A percentile compares a stretch with the other conserved stretches of the same genome.
Conservation (phyloP, 768 basidiomycete species). For the Russula foetens region DNA sequence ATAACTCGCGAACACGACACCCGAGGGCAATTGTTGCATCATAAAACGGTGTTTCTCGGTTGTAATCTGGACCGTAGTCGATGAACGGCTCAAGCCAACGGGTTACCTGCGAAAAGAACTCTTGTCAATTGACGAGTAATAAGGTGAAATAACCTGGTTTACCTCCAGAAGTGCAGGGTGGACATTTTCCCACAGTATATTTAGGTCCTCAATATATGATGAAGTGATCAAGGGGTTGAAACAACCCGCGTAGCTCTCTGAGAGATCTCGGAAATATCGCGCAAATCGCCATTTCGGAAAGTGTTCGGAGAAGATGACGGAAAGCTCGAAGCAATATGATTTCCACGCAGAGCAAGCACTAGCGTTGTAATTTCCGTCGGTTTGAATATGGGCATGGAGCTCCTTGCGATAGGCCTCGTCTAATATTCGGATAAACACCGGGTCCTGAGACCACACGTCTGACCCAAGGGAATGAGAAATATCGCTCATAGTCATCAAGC, state of each 20-base stretch:
- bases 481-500: neutral
- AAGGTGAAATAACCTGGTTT: neutral
- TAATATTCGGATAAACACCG: neutral
- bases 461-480: neutral
- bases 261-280: neutral
- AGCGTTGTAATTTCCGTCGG: neutral
- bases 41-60: neutral
- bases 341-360: neutral
- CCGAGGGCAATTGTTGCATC: conserved; percentile 7
- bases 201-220: conserved; percentile 7
- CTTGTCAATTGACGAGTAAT: no score
- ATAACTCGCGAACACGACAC: neutral
- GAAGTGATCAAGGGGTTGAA: neutral
- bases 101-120: neutral
- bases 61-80: conserved; percentile 9
- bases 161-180: conserved; percentile 7
- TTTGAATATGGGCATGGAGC: neutral
- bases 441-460: neutral
- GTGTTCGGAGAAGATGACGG: neutral
- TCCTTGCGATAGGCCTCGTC: neutral
- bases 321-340: conserved; percentile 2
- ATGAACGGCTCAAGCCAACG: conserved; percentile 14
- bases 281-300: neutral
- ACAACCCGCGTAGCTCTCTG: neutral
- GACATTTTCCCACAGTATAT: neutral